These are phyloP conservation scores for Phytophthora citricola DNA, from an alignment of 352 stramenopile species.

Conservation along the genomic window DNA sequence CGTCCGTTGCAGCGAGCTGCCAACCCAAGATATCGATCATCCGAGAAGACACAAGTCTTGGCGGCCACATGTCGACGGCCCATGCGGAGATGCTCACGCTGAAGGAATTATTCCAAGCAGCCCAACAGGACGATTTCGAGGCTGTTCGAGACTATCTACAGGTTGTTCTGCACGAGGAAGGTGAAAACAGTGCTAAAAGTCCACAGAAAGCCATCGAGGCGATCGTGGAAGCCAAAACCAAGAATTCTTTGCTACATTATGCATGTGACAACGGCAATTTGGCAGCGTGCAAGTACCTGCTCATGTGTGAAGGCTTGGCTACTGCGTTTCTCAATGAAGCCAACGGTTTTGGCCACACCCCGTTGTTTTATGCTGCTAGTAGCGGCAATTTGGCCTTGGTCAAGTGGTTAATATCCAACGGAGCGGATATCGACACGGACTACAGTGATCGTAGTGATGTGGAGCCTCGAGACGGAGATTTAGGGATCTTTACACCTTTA, in stretches of 20 bases:
- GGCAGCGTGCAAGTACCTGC: slow-evolving; percentile 79
- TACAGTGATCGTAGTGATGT: slow-evolving; percentile 70
- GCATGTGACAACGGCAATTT: slow-evolving; percentile 86
- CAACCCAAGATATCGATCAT: slow-evolving; percentile 23
- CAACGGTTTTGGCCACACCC: slow-evolving; percentile 80
- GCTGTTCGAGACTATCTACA: slow-evolving; percentile 67
- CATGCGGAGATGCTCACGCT: slow-evolving; percentile 41
- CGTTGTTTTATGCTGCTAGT: slow-evolving; percentile 81
- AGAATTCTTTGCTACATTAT: slow-evolving; percentile 82
- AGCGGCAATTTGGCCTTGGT: slow-evolving; percentile 76
- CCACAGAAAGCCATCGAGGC: slow-evolving; percentile 33
- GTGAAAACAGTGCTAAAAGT: not conserved
- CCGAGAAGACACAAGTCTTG: slow-evolving; percentile 3
- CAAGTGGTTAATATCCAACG: slow-evolving; percentile 88
- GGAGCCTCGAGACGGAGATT: slow-evolving; percentile 57
- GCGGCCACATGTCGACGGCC: slow-evolving; percentile 12
- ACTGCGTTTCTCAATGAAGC: slow-evolving; percentile 74
- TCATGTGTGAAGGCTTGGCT: slow-evolving; percentile 75
- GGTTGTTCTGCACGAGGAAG: slow-evolving; percentile 49
- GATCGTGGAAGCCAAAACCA: slow-evolving; percentile 69
- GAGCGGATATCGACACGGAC: slow-evolving; percentile 84
- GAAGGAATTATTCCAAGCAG: slow-evolving; percentile 76
- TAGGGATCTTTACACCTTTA: slow-evolving; percentile 78
- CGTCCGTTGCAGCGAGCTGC: slow-evolving; percentile 22
- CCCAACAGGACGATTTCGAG: slow-evolving; percentile 72